These are phyloP conservation scores for Kwoniella pini DNA, from an alignment of 768 basidiomycete genomes.

Conservation along the genomic window DNA sequence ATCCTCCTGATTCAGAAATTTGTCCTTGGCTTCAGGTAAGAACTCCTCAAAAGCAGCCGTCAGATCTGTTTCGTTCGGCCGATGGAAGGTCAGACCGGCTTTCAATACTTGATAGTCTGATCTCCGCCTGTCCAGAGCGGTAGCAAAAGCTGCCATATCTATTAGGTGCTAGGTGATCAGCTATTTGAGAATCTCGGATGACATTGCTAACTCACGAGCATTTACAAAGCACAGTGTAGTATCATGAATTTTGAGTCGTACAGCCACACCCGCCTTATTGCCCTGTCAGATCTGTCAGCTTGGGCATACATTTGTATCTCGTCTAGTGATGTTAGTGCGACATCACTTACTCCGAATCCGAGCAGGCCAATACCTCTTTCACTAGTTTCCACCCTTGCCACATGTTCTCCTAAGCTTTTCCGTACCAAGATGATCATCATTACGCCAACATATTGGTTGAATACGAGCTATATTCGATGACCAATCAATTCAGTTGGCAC, in stretches of 20 bases:
- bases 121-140: conserved; percentile 39
- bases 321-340: background rate
- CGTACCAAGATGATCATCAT: conserved; percentile 38
- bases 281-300: conserved; percentile 26
- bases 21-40: conserved; percentile 25
- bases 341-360: conserved; percentile 44
- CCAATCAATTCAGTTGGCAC: background rate
- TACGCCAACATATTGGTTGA: conserved; percentile 47
- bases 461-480: conserved; percentile 31
- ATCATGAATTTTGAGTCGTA: conserved; percentile 42
- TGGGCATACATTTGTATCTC: too few species aligned
- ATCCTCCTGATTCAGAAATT: conserved; percentile 28
- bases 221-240: conserved; percentile 45
- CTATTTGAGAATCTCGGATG: background rate
- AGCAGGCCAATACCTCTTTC: conserved; percentile 45
- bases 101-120: conserved; percentile 31
- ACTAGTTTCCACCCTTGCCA: conserved; percentile 33
- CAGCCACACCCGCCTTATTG: conserved; percentile 48
- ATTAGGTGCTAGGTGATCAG: background rate
- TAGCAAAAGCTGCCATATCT: conserved; percentile 49
- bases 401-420: conserved; percentile 26
- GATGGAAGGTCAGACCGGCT: conserved; percentile 31
- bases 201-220: conserved; percentile 39
- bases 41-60: conserved; percentile 36
- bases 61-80: conserved; percentile 20